These are phyloP conservation scores for Excoecaria agallocha DNA, from an alignment of 345 rosid genomes.

Conservation along the genomic window DNA sequence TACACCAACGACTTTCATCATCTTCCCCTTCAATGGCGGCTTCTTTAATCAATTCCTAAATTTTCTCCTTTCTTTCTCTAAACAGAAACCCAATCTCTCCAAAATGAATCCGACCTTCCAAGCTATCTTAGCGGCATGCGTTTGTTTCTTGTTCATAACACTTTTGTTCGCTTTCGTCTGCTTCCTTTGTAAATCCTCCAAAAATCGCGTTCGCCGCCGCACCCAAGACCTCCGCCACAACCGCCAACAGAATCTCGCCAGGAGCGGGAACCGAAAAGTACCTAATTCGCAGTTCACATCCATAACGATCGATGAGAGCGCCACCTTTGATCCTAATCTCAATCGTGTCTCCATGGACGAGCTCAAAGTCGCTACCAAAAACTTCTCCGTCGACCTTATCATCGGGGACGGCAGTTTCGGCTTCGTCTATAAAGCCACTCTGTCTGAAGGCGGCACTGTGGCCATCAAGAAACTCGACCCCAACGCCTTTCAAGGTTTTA, in stretches of 20 bases:
- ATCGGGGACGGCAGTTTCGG: slow-evolving; percentile 96
- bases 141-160: slow-evolving; percentile 28
- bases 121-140: slow-evolving; percentile 27
- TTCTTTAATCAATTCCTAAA: background rate
- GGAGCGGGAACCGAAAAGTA: slow-evolving; percentile 18
- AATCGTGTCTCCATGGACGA: slow-evolving; percentile 62
- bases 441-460: slow-evolving; percentile 54
- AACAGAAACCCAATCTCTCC: background rate
- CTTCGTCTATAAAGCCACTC: slow-evolving; percentile 61
- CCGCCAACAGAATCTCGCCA: slow-evolving; percentile 18
- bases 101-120: slow-evolving; percentile 14
- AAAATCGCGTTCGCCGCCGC: background rate
- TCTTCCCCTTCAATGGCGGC: slow-evolving; percentile 30
- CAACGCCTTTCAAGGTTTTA: slow-evolving; percentile 82
- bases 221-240: background rate
- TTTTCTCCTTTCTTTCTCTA: slow-evolving; percentile 1
- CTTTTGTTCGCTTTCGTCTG: slow-evolving; percentile 25
- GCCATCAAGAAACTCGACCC: slow-evolving; percentile 79
- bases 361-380: slow-evolving; percentile 53
- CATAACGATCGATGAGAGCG: slow-evolving; percentile 36
- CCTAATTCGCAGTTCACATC: slow-evolving; percentile 19
- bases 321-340: slow-evolving; percentile 57
- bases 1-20: slow-evolving; percentile 1
- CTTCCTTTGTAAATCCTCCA: slow-evolving; percentile 26
- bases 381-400: slow-evolving; percentile 64